Percentiles rank a stretch among this genome's conserved stretches.
Conservation (phyloP, 805 yeast species). For the Yarrowia sp. region DNA sequence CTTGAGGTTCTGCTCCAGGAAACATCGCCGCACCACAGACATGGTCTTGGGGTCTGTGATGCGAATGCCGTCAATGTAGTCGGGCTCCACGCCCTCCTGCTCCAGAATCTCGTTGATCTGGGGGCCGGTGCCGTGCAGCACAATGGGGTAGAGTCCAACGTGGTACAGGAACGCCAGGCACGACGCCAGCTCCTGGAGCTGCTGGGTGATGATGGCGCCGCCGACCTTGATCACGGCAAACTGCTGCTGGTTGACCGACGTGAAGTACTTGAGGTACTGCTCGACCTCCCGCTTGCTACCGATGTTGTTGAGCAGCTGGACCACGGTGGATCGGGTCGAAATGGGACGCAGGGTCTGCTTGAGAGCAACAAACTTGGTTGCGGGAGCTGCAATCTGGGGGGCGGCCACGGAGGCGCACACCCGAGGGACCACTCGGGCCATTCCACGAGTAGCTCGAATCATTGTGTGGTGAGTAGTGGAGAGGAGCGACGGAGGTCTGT, state of each 20-base stretch:
- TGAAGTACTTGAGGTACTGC: constrained; percentile 93
- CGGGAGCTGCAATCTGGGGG: background rate
- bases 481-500: background rate
- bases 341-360: constrained; percentile 21
- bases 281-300: constrained; percentile 98
- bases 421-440: constrained; percentile 25
- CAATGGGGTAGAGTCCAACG: constrained; percentile 95
- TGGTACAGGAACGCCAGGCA: constrained; percentile 95
- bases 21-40: constrained; percentile 94
- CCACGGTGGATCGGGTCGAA: constrained; percentile 86
- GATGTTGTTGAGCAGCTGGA: constrained; percentile 89
- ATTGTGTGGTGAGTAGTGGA: background rate
- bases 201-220: constrained; percentile 97
- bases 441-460: constrained; percentile 26
- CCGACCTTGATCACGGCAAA: constrained; percentile 99
- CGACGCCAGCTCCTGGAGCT: constrained; percentile 87
- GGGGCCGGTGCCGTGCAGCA: constrained; percentile 98
- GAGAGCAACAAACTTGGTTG: background rate
- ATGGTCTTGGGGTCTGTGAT: constrained; percentile 92
- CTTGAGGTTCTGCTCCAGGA: constrained; percentile 90
- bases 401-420: constrained; percentile 12
- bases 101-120: constrained; percentile 94
- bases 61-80: constrained; percentile 93
- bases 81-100: constrained; percentile 92
- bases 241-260: constrained; percentile 82